phyloP scores from a whole-genome alignment of 352 stramenopile genomes.

The Elongisporangium undulatum region DNA sequence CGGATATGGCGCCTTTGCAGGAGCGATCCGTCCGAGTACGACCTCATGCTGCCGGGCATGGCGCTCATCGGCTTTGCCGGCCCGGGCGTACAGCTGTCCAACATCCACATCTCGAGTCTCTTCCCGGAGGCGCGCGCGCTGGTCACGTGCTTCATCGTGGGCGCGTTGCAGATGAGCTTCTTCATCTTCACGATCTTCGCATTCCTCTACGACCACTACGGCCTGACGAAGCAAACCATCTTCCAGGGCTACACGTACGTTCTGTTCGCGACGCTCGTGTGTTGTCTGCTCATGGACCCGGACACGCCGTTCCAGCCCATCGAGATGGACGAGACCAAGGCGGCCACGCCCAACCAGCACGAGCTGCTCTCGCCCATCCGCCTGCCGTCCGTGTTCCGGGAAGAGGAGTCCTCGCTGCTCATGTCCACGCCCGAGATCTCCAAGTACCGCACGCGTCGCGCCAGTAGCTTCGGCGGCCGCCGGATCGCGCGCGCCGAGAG shows the following conservation, averaged over 20 bases:
- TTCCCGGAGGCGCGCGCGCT: conserved; percentile 64
- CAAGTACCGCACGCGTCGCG: conserved; percentile 20
- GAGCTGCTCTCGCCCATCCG: conserved; percentile 54
- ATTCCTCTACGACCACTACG: conserved; percentile 32
- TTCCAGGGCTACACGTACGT: conserved; percentile 51
- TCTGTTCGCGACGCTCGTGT: conserved; percentile 41
- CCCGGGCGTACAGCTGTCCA: conserved; percentile 57
- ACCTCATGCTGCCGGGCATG: conserved; percentile 61
- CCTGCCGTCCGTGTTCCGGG: conserved; percentile 51
- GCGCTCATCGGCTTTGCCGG: conserved; percentile 57
- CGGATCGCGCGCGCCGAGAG: conserved; percentile 19
- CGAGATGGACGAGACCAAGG: conserved; percentile 4
- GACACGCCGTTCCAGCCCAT: conserved; percentile 40
- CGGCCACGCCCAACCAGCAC: conserved; percentile 19
- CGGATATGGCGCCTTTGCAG: not conserved
- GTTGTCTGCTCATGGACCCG: conserved; percentile 49
- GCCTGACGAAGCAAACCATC: conserved; percentile 32
- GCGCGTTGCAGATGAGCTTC: conserved; percentile 66
- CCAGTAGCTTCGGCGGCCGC: not conserved
- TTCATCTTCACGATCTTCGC: conserved; percentile 69
- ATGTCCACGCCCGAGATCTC: conserved; percentile 45
- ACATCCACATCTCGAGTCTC: conserved; percentile 73
- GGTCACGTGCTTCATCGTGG: conserved; percentile 68
- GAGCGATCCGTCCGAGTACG: not conserved
- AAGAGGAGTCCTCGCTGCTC: conserved; percentile 42